Evolutionary conservation across 2,329 filamentous ascomycete genomes (phyloP).

Genomic region (Delphinella strobiligena): DNA sequence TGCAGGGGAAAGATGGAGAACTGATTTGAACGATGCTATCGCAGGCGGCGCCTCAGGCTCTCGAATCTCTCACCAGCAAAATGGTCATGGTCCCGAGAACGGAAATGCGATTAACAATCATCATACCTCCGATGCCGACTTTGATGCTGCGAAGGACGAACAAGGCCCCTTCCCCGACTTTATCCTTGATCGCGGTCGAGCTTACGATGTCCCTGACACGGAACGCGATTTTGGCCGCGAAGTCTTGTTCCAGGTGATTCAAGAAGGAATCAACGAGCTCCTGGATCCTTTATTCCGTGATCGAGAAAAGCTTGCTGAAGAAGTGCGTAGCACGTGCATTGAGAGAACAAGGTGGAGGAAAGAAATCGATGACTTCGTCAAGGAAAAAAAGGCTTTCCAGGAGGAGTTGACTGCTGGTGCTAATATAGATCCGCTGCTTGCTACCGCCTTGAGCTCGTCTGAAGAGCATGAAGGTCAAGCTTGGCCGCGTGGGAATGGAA

Average conservation of each 20-base stretch:
- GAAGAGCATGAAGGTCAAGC: too few relatives aligned
- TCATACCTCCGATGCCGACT: not conserved
- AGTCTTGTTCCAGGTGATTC: constrained; percentile 80
- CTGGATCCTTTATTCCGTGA: constrained; percentile 75
- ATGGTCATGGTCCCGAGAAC: not conserved
- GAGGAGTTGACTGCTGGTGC: constrained; percentile 18
- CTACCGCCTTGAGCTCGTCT: constrained; percentile 10
- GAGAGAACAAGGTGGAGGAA: constrained; percentile 45
- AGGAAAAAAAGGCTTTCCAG: constrained; percentile 15
- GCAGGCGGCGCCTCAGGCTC: not conserved
- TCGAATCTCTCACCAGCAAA: not conserved
- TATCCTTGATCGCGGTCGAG: constrained; percentile 59
- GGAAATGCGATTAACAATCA: not conserved
- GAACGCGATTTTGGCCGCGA: constrained; percentile 78
- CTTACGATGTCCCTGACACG: constrained; percentile 65
- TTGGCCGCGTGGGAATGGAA: too few relatives aligned
- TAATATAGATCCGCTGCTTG: constrained; percentile 16
- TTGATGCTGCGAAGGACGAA: constrained; percentile 20
- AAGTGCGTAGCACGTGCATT: constrained; percentile 50
- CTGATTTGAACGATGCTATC: constrained; percentile 23
- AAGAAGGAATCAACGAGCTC: constrained; percentile 87
- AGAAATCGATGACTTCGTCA: constrained; percentile 25
- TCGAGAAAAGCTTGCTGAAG: constrained; percentile 64
- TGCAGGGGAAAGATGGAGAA: constrained; percentile 56
- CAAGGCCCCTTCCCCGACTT: constrained; percentile 67